These are phyloP conservation scores for Termitomyces sp. DNA, from an alignment of 768 basidiomycete genomes.

Conservation along the genomic window DNA sequence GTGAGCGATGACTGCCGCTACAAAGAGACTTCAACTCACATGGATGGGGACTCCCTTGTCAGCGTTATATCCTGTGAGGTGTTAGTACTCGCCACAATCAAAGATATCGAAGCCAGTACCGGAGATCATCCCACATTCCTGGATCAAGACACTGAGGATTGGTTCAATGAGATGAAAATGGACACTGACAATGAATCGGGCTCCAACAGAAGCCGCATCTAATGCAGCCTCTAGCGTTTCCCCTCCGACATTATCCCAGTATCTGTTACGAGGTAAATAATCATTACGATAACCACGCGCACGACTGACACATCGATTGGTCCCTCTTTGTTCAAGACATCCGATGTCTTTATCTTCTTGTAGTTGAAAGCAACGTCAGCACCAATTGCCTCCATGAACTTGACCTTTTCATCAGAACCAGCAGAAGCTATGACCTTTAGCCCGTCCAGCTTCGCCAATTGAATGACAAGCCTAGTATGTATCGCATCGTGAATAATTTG, in stretches of 20 bases:
- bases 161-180: neutral
- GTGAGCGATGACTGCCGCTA: neutral
- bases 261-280: slow-evolving; percentile 26
- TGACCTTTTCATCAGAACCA: slow-evolving; percentile 70
- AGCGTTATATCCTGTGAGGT: slow-evolving; percentile 28
- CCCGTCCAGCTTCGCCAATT: slow-evolving; percentile 49
- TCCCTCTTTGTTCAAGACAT: slow-evolving; percentile 48
- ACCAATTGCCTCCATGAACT: slow-evolving; percentile 55
- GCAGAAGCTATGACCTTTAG: slow-evolving; percentile 70
- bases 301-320: slow-evolving; percentile 4
- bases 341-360: slow-evolving; percentile 52
- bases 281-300: neutral
- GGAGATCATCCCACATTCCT: slow-evolving; percentile 42
- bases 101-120: slow-evolving; percentile 9
- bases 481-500: neutral
- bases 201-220: slow-evolving; percentile 38
- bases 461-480: slow-evolving; percentile 41
- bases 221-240: slow-evolving; percentile 59
- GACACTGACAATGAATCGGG: slow-evolving; percentile 43
- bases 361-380: slow-evolving; percentile 74
- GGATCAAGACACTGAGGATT: neutral
- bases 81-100: neutral
- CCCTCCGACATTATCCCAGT: slow-evolving; percentile 62
- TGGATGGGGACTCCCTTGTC: slow-evolving; percentile 24
- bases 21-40: slow-evolving; percentile 18